These are phyloP conservation scores for Penicillium samsonianum DNA, from an alignment of 495 filamentous ascomycete species.

Conservation along the genomic window DNA sequence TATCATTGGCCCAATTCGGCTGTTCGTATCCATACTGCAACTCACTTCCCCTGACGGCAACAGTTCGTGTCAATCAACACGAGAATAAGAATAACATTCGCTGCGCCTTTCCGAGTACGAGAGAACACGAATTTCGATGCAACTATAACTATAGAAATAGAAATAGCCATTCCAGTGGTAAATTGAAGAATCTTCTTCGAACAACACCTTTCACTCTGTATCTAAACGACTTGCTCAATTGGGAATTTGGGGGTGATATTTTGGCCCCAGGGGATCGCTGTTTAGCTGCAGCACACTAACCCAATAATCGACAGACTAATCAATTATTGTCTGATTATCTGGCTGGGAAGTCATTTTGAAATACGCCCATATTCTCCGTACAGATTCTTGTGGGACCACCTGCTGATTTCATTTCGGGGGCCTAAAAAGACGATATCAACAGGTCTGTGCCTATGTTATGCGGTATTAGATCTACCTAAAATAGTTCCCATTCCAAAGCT, in stretches of 20 bases:
- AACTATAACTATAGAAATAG: background rate
- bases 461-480: background rate
- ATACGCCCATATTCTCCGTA: background rate
- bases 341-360: background rate
- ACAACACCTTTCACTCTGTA: background rate
- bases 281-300: background rate
- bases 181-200: too few species aligned
- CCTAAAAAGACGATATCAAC: background rate
- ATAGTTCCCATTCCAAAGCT: background rate
- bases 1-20: background rate
- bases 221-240: background rate
- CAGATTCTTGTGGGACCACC: background rate
- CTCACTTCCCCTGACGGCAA: background rate
- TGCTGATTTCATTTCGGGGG: slow-evolving; percentile 2
- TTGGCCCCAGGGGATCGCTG: slow-evolving; percentile 3
- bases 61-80: background rate
- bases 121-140: background rate
- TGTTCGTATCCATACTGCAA: background rate
- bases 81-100: background rate
- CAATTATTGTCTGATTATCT: background rate
- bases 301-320: background rate
- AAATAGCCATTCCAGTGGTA: background rate
- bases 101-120: slow-evolving; percentile 4
- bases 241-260: background rate
- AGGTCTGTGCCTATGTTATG: background rate